phyloP scores from a whole-genome alignment of 192 early-diverging fungal genomes.

The Dissophora ornata region DNA sequence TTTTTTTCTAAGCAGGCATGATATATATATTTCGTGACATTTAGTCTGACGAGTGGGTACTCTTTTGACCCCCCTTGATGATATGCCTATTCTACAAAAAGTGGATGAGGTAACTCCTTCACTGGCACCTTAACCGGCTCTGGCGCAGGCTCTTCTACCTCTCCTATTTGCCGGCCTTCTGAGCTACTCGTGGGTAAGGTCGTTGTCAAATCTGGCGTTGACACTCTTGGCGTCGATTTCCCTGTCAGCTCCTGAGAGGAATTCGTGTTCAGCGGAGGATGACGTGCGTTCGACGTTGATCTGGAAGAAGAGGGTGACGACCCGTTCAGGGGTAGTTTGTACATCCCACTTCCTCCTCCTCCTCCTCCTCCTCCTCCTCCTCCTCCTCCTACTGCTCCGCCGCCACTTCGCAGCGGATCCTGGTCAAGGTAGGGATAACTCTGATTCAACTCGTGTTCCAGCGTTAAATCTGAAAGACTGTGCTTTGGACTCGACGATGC shows the following conservation, averaged over 20 bases:
- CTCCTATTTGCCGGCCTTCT: background rate
- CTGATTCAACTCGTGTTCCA: constrained; percentile 34
- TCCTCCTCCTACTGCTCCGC: background rate
- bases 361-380: background rate
- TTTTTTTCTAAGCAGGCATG: no score
- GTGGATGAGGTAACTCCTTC: constrained; percentile 45
- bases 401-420: constrained; percentile 5
- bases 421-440: constrained; percentile 17
- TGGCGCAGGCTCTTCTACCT: background rate
- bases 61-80: no score
- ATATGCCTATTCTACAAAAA: constrained; percentile 54
- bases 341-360: no score
- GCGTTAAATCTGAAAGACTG: constrained; percentile 31
- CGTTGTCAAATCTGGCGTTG: constrained; percentile 14
- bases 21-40: no score
- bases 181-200: constrained; percentile 13
- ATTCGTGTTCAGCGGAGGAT: background rate
- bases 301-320: constrained; percentile 10
- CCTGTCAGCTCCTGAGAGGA: background rate
- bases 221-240: background rate
- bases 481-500: constrained; percentile 36
- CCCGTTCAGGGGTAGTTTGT: constrained; percentile 9
- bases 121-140: constrained; percentile 25
- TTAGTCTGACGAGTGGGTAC: no score
- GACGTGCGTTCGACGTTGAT: background rate